Conservation (phyloP, 495 filamentous ascomycete species). For the Penicillium bialowiezense region DNA sequence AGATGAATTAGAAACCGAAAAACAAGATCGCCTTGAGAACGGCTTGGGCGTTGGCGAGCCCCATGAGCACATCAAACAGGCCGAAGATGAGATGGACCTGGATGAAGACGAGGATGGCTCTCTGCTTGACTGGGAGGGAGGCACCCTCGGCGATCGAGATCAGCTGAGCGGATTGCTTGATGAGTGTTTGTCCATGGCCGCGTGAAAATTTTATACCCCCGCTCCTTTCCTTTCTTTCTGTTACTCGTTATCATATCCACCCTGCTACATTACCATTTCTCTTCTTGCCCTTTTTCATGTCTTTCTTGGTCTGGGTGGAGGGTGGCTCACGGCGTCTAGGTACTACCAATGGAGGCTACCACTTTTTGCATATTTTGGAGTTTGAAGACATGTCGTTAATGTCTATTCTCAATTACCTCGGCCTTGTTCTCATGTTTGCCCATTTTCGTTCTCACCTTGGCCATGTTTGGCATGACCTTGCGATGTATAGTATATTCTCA, state of each 20-base stretch:
- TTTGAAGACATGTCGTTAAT: slow-evolving; percentile 19
- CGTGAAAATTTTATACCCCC: slow-evolving; percentile 30
- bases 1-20: slow-evolving; percentile 65
- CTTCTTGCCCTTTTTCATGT: slow-evolving; percentile 8
- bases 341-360: slow-evolving; percentile 10
- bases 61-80: slow-evolving; percentile 37
- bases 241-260: slow-evolving; percentile 10
- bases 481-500: slow-evolving; percentile 22
- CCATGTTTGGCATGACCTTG: slow-evolving; percentile 2
- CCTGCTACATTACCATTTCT: slow-evolving; percentile 8
- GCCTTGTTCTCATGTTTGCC: slow-evolving; percentile 4
- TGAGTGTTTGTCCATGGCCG: slow-evolving; percentile 50
- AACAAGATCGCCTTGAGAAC: slow-evolving; percentile 47
- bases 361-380: slow-evolving; percentile 27
- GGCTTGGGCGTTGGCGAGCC: slow-evolving; percentile 11
- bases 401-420: slow-evolving; percentile 7
- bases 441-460: slow-evolving; percentile 1
- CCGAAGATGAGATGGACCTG: slow-evolving; percentile 59
- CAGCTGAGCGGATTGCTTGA: slow-evolving; percentile 71
- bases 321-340: slow-evolving; percentile 27
- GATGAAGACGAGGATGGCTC: slow-evolving; percentile 51
- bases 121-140: slow-evolving; percentile 71
- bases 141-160: slow-evolving; percentile 54
- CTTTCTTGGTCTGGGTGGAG: slow-evolving; percentile 17
- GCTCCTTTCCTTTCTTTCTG: slow-evolving; percentile 9